These are phyloP conservation scores for Kernera saxatilis DNA, from an alignment of 345 rosid species.

Conservation along the genomic window DNA sequence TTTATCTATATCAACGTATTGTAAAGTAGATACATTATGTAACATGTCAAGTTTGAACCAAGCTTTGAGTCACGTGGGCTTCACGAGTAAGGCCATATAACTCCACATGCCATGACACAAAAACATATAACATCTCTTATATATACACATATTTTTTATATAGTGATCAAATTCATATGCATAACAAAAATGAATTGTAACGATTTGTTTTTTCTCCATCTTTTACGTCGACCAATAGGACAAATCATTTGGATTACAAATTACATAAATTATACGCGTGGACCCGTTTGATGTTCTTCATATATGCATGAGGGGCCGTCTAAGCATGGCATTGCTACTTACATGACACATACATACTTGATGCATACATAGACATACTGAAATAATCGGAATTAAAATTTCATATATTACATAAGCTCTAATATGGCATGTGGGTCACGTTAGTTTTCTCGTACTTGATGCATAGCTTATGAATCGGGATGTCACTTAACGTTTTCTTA, in stretches of 20 bases:
- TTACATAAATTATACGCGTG: conserved; percentile 4
- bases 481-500: neutral
- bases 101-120: conserved; percentile 47
- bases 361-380: neutral
- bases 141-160: neutral
- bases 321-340: conserved; percentile 41
- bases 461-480: conserved; percentile 12
- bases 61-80: conserved; percentile 56
- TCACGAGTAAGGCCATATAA: conserved; percentile 41
- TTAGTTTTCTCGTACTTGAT: conserved; percentile 26
- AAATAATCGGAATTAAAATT: neutral
- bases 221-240: conserved; percentile 9
- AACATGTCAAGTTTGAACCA: conserved; percentile 24
- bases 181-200: neutral
- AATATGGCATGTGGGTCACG: conserved; percentile 25
- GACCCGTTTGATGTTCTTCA: conserved; percentile 22
- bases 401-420: conserved; percentile 1
- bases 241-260: conserved; percentile 7
- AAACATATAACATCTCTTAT: conserved; percentile 56
- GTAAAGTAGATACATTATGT: neutral
- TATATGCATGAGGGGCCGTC: conserved; percentile 38
- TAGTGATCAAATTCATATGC: neutral
- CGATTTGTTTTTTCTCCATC: neutral
- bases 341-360: neutral
- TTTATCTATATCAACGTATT: conserved; percentile 2